A percentile compares a stretch with the other conserved stretches of the same genome.
Evolutionary conservation across 2,329 filamentous ascomycete genomes (phyloP).

Genomic region (Zopfia rhizophila): DNA sequence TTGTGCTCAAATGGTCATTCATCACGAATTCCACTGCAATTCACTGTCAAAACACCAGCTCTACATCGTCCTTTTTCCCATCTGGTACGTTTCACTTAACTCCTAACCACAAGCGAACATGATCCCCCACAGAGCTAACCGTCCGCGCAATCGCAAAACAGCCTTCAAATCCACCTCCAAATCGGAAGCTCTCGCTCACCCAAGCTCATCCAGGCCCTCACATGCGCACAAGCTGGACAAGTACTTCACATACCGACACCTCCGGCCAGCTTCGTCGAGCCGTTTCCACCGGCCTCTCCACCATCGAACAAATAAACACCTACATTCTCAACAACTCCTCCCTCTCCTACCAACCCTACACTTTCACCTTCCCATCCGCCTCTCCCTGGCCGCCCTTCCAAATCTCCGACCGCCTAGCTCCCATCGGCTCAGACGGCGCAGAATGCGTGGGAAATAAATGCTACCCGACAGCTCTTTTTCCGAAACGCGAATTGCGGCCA

Average conservation of each 20-base stretch:
- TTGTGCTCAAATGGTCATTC: too few species aligned
- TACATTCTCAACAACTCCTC: conserved; percentile 20
- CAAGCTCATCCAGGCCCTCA: too few species aligned
- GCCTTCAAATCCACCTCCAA: too few species aligned
- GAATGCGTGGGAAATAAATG: conserved; percentile 25
- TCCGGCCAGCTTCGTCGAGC: conserved; percentile 13
- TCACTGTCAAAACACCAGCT: too few species aligned
- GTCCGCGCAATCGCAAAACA: too few species aligned
- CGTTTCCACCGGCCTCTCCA: conserved; percentile 2
- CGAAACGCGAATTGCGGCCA: conserved; percentile 18
- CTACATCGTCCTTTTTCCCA: too few species aligned
- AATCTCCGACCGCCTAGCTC: conserved; percentile 12
- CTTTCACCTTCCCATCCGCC: conserved; percentile 14
- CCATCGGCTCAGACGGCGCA: conserved; percentile 4
- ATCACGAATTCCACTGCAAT: too few species aligned
- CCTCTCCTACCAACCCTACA: conserved; percentile 13
- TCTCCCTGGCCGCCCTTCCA: conserved; percentile 21
- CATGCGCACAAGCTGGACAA: conserved; percentile 8
- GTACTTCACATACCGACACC: conserved; percentile 21
- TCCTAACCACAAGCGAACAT: too few species aligned
- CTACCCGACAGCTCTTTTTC: conserved; percentile 18
- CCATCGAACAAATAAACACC: conserved; percentile 18
- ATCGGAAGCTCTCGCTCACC: conserved; percentile 11
- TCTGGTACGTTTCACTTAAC: too few species aligned
- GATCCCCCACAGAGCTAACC: too few species aligned